A percentile compares a stretch with the other conserved stretches of the same genome.
Evolutionary conservation across 1,284 basidiomycete genomes (phyloP).

Genomic region (Ceratobasidium sp.): DNA sequence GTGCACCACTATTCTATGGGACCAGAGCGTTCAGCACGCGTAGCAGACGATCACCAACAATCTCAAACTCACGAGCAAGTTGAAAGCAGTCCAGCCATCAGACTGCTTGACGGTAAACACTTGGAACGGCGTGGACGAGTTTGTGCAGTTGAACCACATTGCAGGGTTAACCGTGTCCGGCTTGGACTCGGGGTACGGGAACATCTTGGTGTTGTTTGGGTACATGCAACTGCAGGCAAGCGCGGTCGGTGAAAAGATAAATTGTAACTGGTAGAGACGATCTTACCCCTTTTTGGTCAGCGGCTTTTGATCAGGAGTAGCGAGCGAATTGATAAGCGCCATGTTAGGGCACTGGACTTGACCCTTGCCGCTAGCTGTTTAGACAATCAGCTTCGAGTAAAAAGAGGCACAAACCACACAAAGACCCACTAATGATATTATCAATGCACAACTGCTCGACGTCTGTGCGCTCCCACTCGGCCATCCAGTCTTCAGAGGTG

Average conservation of each 20-base stretch:
- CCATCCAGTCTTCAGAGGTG: conserved; percentile 40
- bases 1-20: conserved; percentile 28
- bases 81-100: conserved; percentile 26
- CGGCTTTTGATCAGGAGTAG: conserved; percentile 19
- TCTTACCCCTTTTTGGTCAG: conserved; percentile 33
- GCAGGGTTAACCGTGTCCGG: conserved; percentile 2
- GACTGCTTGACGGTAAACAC: conserved; percentile 26
- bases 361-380: conserved; percentile 19
- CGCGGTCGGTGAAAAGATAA: neutral
- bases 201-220: conserved; percentile 27
- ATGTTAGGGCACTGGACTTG: conserved; percentile 13
- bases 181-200: conserved; percentile 32
- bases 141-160: conserved; percentile 35
- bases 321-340: conserved; percentile 11
- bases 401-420: no score
- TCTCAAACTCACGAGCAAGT: conserved; percentile 1
- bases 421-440: conserved; percentile 32
- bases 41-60: neutral
- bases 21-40: neutral
- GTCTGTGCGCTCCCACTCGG: conserved; percentile 42
- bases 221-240: neutral
- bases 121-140: conserved; percentile 13
- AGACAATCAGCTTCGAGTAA: neutral
- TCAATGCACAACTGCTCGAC: conserved; percentile 46
- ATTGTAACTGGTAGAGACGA: no score